These are phyloP conservation scores for Filobasidium uniguttulatum DNA, from an alignment of 1,284 basidiomycete species.

Conservation along the genomic window DNA sequence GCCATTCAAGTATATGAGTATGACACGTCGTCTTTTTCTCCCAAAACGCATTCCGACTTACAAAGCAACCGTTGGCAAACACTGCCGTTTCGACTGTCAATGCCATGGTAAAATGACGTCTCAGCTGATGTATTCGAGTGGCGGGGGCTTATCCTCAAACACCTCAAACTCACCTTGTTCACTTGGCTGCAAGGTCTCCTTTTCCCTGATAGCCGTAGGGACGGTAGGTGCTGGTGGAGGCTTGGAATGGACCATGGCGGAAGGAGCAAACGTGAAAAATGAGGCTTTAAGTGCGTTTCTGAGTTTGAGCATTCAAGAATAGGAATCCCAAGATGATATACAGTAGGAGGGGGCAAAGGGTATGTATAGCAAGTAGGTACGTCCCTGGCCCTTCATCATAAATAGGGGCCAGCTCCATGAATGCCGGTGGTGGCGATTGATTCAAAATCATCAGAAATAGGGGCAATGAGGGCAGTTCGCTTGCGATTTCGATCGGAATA, in stretches of 20 bases:
- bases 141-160: not conserved
- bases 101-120: conserved; percentile 3
- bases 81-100: conserved; percentile 51
- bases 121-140: not conserved
- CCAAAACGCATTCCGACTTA: conserved; percentile 19
- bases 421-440: too few species aligned
- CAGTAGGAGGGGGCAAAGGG: too few species aligned
- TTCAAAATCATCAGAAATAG: too few species aligned
- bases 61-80: conserved; percentile 61
- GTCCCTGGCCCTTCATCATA: too few species aligned
- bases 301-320: conserved; percentile 11
- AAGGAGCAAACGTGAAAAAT: conserved; percentile 9
- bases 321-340: too few species aligned
- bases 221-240: conserved; percentile 35
- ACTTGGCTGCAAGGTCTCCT: conserved; percentile 22
- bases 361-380: too few species aligned
- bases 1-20: not conserved
- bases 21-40: not conserved
- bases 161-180: conserved; percentile 28
- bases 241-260: conserved; percentile 15
- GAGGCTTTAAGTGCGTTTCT: conserved; percentile 8
- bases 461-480: too few species aligned
- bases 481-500: too few species aligned
- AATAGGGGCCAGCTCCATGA: too few species aligned
- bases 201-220: conserved; percentile 33